Percentiles rank a stretch among this genome's conserved stretches.
Conservation (phyloP, 345 rosid species). For the Gossypium stocksii region DNA sequence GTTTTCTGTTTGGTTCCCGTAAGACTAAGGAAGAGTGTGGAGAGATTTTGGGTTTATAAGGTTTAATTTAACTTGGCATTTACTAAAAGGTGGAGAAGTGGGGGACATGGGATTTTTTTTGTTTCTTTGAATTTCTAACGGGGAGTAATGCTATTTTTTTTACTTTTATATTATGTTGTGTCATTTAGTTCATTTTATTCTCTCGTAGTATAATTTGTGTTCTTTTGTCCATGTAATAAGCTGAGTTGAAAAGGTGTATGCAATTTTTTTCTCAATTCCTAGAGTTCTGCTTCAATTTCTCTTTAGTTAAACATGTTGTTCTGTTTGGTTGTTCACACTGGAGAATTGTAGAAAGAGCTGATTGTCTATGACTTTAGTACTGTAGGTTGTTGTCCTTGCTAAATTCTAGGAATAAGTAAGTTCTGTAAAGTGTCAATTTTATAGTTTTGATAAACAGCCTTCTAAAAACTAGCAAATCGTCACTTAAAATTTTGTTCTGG, state of each 20-base stretch:
- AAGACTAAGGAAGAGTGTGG: neutral
- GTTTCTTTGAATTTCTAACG: neutral
- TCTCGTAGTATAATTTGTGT: neutral
- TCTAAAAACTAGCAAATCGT: neutral
- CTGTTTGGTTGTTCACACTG: neutral
- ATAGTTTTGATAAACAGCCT: neutral
- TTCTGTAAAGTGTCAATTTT: neutral
- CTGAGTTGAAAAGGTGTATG: neutral
- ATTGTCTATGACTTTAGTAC: neutral
- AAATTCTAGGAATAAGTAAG: neutral
- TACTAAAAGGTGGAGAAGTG: neutral
- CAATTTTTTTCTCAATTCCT: no score
- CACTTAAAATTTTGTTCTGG: neutral
- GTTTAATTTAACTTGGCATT: conserved; percentile 13
- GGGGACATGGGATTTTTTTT: neutral
- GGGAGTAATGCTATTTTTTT: neutral
- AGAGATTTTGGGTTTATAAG: neutral
- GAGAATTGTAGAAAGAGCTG: neutral
- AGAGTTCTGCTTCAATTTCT: neutral
- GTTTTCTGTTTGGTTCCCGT: conserved; percentile 3
- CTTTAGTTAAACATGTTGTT: neutral
- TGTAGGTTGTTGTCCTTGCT: neutral
- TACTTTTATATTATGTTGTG: neutral
- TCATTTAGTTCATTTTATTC: neutral
- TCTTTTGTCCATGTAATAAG: neutral